A percentile compares a stretch with the other conserved stretches of the same genome.
phyloP scores from a whole-genome alignment of 2,329 filamentous ascomycete species.

The Sporothrix variecibatus region DNA sequence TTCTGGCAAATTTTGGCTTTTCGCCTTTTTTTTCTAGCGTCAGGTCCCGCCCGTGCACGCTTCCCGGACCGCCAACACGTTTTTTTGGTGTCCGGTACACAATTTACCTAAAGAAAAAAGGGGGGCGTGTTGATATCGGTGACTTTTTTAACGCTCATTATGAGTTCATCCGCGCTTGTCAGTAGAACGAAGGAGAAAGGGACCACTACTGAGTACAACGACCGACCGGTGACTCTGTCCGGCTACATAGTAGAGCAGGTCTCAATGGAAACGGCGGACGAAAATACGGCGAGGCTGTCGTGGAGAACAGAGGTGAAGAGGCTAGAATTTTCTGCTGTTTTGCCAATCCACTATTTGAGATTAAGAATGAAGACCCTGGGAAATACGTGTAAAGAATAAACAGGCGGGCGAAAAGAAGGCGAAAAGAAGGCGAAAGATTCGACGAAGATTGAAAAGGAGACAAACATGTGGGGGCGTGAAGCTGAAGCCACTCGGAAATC shows the following conservation, averaged over 20 bases:
- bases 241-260: not conserved
- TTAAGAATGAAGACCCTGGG: too few species aligned
- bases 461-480: not conserved
- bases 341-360: not conserved
- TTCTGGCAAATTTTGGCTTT: not conserved
- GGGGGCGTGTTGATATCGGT: slow-evolving; percentile 8
- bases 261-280: not conserved
- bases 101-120: not conserved
- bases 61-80: not conserved
- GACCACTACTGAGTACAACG: too few species aligned
- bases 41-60: slow-evolving; percentile 5
- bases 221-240: not conserved
- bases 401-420: not conserved
- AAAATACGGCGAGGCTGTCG: not conserved
- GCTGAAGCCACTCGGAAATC: not conserved
- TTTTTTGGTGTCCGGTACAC: not conserved
- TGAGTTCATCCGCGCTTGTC: slow-evolving; percentile 14
- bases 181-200: not conserved
- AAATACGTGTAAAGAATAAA: not conserved
- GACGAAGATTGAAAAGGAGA: not conserved
- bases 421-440: too few species aligned
- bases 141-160: slow-evolving; percentile 1
- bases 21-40: not conserved
- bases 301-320: not conserved
- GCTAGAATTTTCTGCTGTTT: not conserved